phyloP scores from a whole-genome alignment of 1,284 basidiomycete species.

The Pseudozyma tsukubaensis region DNA sequence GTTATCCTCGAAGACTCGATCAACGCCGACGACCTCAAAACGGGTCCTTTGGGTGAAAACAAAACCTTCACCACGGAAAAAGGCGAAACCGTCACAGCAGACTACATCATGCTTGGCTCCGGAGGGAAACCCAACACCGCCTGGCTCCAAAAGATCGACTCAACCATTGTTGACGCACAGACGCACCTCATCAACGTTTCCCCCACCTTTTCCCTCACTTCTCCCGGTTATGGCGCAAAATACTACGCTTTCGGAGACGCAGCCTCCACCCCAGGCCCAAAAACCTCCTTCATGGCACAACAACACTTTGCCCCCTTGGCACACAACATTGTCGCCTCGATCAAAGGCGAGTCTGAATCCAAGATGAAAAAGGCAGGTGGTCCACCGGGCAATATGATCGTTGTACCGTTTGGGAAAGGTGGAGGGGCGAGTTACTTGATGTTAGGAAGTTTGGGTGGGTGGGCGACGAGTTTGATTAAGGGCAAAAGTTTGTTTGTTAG shows the following conservation, averaged over 20 bases:
- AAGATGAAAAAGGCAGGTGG: constrained; percentile 17
- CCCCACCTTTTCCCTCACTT: constrained; percentile 31
- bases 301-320: constrained; percentile 45
- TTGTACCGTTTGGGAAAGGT: constrained; percentile 41
- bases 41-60: constrained; percentile 7
- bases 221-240: constrained; percentile 13
- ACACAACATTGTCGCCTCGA: constrained; percentile 43
- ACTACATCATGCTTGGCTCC: constrained; percentile 70
- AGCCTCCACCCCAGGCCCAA: constrained; percentile 48
- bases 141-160: constrained; percentile 66
- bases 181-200: constrained; percentile 68
- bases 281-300: constrained; percentile 28
- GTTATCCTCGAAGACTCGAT: constrained; percentile 54
- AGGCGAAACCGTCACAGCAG: constrained; percentile 57
- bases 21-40: constrained; percentile 44
- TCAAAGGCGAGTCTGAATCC: constrained; percentile 15
- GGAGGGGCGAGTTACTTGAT: constrained; percentile 41
- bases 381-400: constrained; percentile 17
- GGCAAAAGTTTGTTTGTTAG: constrained; percentile 42
- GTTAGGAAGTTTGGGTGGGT: constrained; percentile 30
- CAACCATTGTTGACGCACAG: constrained; percentile 53
- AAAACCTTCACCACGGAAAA: constrained; percentile 31
- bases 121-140: constrained; percentile 70
- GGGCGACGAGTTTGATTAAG: constrained; percentile 36
- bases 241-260: constrained; percentile 66